Base-by-base conservation (phyloP, 179 eudicot genomes). In the Patellifolia procumbens region DNA sequence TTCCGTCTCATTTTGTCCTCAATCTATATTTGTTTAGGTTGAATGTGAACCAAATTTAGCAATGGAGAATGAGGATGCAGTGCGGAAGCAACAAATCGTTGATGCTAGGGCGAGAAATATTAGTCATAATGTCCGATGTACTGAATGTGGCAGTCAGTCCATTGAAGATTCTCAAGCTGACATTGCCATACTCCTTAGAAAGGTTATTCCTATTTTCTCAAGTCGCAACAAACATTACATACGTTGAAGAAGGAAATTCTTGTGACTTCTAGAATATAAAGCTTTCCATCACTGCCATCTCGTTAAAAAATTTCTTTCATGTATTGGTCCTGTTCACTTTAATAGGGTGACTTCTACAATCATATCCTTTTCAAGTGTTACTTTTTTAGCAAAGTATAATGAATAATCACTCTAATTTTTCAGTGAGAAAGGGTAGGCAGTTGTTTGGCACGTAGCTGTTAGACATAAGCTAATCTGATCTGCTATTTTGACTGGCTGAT, bases 161-260 rank as follows among this genome's bases (percentile, higher is more conserved):
- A 95, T 95, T 82, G 99, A 95, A 85, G 97, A 93, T 63, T 95
- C 99, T 15, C 99, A 95, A 88, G 99, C 99, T 63, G 99, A 95
- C 74, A 75, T 95, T 78, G 99, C 99, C 73, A 86, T 95, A 83
- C 91, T 93, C 34, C 97, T 94, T 22, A 85, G 98, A 70, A 94
- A 91, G 94, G 98, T 93, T 26, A 60, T 7, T 75, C 37, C 34
- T 56, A 34, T 61, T 11, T 12, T 29, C 65, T 35, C n/a, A 39
- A 32, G 20, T 60, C 70, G 29, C 22, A 10, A 13, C 7, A 24
- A 43, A 59, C 45, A 15, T 32, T 58, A n/a, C 24, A 2, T 7
- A 56, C 39, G 1, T 60, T 31, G 35, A n/a, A 28, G 1, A 34
- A 34, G 7, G 20, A 5, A 45, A 43, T 39, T 9, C 8, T 39